Conservation (phyloP, 805 yeast genomes). For the Cyberlindnera lachancei region DNA sequence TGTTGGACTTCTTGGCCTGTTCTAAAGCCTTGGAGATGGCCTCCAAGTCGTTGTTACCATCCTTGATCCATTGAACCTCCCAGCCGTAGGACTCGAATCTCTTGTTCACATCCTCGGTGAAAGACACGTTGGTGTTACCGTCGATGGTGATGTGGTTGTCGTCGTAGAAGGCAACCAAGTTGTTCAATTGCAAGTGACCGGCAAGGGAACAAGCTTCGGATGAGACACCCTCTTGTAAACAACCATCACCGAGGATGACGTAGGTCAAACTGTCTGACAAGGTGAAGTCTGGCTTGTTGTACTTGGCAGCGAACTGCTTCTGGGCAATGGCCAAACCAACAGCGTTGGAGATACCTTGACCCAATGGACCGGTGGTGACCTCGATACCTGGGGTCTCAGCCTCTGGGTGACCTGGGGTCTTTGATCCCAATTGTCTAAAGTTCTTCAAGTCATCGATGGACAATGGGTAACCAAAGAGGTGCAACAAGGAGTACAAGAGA, state of each 20-base stretch:
- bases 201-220: constrained; percentile 93
- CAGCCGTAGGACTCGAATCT: constrained; percentile 93
- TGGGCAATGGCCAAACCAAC: constrained; percentile 96
- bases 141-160: constrained; percentile 96
- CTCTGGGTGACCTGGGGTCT: constrained; percentile 98
- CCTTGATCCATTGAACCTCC: constrained; percentile 70
- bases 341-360: constrained; percentile 95
- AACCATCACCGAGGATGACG: constrained; percentile 90
- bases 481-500: constrained; percentile 75
- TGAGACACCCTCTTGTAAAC: constrained; percentile 96
- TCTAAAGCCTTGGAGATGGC: constrained; percentile 70
- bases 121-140: constrained; percentile 83
- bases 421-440: constrained; percentile 85
- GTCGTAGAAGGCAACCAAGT: constrained; percentile 92
- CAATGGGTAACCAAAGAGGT: constrained; percentile 76
- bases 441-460: constrained; percentile 79
- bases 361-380: constrained; percentile 97
- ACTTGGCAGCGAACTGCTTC: constrained; percentile 83
- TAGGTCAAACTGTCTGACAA: constrained; percentile 73
- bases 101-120: constrained; percentile 84
- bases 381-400: constrained; percentile 87
- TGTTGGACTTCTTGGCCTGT: constrained; percentile 72
- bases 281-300: constrained; percentile 78
- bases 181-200: constrained; percentile 90
- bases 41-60: constrained; percentile 74